A percentile compares a stretch with the other conserved stretches of the same genome.
Evolutionary conservation across 768 basidiomycete species (phyloP).

Genomic region (Boletus pseudo-olivaceus): DNA sequence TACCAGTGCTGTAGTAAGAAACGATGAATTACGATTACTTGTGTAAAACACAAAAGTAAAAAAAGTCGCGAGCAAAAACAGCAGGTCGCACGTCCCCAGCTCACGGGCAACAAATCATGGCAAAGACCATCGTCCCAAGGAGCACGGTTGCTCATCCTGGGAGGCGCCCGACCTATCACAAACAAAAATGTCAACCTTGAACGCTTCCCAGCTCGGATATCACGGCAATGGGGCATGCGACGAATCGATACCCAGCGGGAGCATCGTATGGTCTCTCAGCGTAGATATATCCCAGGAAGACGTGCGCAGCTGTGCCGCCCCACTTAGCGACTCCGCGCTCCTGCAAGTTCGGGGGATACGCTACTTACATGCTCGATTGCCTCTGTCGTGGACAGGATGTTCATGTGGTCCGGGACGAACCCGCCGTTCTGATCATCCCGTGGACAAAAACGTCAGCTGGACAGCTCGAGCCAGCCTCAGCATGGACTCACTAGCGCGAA

Average conservation of each 20-base stretch:
- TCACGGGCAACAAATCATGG: background rate
- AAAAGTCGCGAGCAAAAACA: background rate
- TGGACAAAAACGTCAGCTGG: background rate
- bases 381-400: conserved; percentile 56
- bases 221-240: conserved; percentile 18
- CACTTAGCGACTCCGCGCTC: conserved; percentile 1
- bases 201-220: background rate
- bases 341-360: background rate
- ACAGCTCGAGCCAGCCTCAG: background rate
- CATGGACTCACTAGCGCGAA: conserved; percentile 45
- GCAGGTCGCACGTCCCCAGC: too few relatives aligned
- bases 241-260: conserved; percentile 53
- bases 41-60: background rate
- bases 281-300: conserved; percentile 47
- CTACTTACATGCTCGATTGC: conserved; percentile 56
- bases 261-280: conserved; percentile 49
- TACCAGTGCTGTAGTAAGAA: too few relatives aligned
- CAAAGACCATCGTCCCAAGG: background rate
- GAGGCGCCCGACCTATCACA: background rate
- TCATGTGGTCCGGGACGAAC: conserved; percentile 70
- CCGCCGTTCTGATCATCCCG: conserved; percentile 45
- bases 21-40: background rate
- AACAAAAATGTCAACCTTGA: background rate
- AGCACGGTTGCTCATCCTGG: background rate
- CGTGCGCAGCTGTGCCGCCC: conserved; percentile 45